Evolutionary conservation across 805 yeast species (phyloP).

Genomic region (Saccharomycopsis malanga): DNA sequence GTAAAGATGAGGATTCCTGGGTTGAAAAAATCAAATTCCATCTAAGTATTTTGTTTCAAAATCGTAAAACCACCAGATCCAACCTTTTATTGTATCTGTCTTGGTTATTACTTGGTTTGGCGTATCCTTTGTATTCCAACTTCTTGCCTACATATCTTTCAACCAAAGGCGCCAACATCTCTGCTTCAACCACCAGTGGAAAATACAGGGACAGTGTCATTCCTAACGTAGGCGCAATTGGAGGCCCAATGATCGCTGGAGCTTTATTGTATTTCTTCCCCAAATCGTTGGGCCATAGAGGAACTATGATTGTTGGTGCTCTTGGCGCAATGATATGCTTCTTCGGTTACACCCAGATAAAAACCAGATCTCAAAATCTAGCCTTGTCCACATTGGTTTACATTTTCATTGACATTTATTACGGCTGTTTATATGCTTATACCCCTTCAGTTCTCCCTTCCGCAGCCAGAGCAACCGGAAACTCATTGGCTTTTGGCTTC

Average conservation of each 20-base stretch:
- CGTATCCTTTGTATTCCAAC: conserved; percentile 51
- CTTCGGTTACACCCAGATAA: conserved; percentile 55
- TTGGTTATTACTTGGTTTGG: conserved; percentile 53
- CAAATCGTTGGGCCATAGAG: conserved; percentile 42
- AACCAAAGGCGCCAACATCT: conserved; percentile 40
- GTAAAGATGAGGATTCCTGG: conserved; percentile 26
- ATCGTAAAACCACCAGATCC: conserved; percentile 36
- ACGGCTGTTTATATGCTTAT: conserved; percentile 56
- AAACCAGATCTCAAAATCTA: conserved; percentile 45
- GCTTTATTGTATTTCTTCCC: conserved; percentile 27
- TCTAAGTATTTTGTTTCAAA: conserved; percentile 40
- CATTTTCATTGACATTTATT: conserved; percentile 41
- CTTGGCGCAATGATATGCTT: conserved; percentile 46
- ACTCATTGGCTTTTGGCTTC: conserved; percentile 50
- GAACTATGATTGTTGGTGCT: conserved; percentile 46
- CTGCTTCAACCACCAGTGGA: conserved; percentile 32
- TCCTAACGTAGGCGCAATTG: conserved; percentile 40
- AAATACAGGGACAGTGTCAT: conserved; percentile 43
- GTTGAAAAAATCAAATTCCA: conserved; percentile 31
- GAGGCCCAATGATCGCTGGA: conserved; percentile 46
- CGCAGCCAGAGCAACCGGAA: conserved; percentile 49
- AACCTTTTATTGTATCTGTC: conserved; percentile 41
- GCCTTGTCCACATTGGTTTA: conserved; percentile 41
- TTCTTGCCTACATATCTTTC: conserved; percentile 48
- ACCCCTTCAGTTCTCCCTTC: conserved; percentile 60